Evolutionary conservation across 2,329 filamentous ascomycete species (phyloP).

Genomic region (Trichophyton schoenleinii): DNA sequence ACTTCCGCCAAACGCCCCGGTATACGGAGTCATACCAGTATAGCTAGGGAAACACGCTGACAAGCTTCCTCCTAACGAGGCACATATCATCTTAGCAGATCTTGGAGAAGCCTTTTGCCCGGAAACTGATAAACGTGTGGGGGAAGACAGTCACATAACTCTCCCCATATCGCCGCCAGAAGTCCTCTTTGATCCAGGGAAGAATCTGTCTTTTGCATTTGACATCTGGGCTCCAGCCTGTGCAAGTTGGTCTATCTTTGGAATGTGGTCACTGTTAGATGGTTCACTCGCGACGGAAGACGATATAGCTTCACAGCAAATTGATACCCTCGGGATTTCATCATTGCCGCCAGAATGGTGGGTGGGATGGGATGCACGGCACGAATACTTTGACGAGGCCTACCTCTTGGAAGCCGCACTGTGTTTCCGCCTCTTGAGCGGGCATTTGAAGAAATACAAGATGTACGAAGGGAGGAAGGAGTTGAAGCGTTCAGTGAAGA

Average conservation of each 20-base stretch:
- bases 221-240: constrained; percentile 17
- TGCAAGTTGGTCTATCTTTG: constrained; percentile 20
- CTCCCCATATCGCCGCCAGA: background rate
- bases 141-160: constrained; percentile 17
- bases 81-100: constrained; percentile 20
- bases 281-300: constrained; percentile 1
- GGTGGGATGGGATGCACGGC: constrained; percentile 12
- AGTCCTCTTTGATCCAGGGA: constrained; percentile 14
- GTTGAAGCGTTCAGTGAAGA: constrained; percentile 10
- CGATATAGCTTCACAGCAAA: constrained; percentile 10
- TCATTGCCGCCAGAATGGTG: constrained; percentile 15
- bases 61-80: constrained; percentile 17
- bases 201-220: constrained; percentile 15
- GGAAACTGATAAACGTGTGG: constrained; percentile 15
- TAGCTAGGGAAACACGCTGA: background rate
- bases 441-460: constrained; percentile 15
- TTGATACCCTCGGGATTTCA: constrained; percentile 13
- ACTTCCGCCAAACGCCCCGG: no score
- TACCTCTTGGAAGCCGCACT: constrained; percentile 10
- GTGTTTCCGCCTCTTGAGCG: constrained; percentile 13
- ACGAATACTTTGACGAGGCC: constrained; percentile 13
- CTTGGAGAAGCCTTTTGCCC: constrained; percentile 22
- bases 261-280: constrained; percentile 16
- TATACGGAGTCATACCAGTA: no score
- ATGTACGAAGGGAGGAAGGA: constrained; percentile 10